A percentile compares a stretch with the other conserved stretches of the same genome.
phyloP scores from a whole-genome alignment of 2,329 filamentous ascomycete genomes.

The Niveomyces coronatus region DNA sequence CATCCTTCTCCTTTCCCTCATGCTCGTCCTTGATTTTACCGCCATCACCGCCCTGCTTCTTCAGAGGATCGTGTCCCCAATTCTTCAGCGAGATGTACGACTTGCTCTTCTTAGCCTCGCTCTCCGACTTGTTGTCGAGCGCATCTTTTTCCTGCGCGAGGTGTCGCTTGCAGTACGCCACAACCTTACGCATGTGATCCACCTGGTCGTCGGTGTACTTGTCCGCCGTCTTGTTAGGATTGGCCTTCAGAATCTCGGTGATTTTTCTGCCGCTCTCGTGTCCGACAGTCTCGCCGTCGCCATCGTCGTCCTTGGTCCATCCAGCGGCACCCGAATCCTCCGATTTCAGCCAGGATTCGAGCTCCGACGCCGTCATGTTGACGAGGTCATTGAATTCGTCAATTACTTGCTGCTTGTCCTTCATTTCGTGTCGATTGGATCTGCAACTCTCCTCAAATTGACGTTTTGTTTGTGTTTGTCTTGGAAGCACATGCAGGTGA shows the following conservation, averaged over 20 bases:
- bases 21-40: conserved; percentile 9
- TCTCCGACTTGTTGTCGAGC: conserved; percentile 40
- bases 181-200: conserved; percentile 52
- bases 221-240: conserved; percentile 44
- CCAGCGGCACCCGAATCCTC: conserved; percentile 48
- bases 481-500: too few relatives aligned
- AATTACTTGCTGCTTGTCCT: conserved; percentile 21
- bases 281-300: conserved; percentile 50
- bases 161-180: conserved; percentile 56
- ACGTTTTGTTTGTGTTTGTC: background rate
- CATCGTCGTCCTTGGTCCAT: conserved; percentile 47
- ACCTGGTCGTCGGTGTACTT: conserved; percentile 46
- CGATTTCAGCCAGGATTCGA: conserved; percentile 50
- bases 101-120: conserved; percentile 37
- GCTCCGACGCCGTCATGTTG: conserved; percentile 53
- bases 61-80: conserved; percentile 46
- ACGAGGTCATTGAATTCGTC: conserved; percentile 56
- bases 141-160: conserved; percentile 51
- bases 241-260: conserved; percentile 50
- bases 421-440: too few relatives aligned
- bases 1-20: conserved; percentile 1
- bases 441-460: too few relatives aligned
- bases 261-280: conserved; percentile 56
- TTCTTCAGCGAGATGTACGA: conserved; percentile 52
- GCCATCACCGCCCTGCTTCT: conserved; percentile 21